Base-by-base conservation (phyloP, 2,329 filamentous ascomycete genomes). In the Pseudogymnoascus sp. region DNA sequence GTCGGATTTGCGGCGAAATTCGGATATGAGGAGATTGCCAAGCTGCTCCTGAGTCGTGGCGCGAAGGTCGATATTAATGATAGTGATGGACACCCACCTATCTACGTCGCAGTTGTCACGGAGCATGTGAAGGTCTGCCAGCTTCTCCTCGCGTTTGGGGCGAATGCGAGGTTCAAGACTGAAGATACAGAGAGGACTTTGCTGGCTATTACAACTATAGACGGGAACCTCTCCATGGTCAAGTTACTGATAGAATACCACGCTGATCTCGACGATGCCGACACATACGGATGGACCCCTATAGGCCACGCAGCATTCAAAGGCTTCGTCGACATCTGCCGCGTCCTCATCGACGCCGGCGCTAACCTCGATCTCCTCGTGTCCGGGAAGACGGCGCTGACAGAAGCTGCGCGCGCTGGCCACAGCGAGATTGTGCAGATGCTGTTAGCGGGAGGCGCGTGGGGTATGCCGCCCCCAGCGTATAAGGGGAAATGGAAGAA, bases 401-500 rank as follows among this genome's bases (percentile, higher is more conserved):
- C 49, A 12, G 49, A 56, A 11, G 49, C 49, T 56, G 49, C 49
- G 1, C 49, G 49, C 1, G 49, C 49, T 4, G 49, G 49, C 4
- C 49, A 56, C 5, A 28, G 23, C n/a, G 49, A 56, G 9, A 56
- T 56, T 56, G 49, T 56, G 7, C 5, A 56, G 49, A 56, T 56
- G 49, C n/a, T 56, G 49, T 11, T 56, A 7, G 28, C 28, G 49
- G 49, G 28, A 8, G 49, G 49, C 2, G 49, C 49, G 5, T 56
- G 49, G 49, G 28, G 16, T 3, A 56, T 56, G 28, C 49, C 49
- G 28, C 49, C 49, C 3, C 49, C 49, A 1, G 49, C 49, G 5
- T 56, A 56, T 56, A 56, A 56, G 49, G 49, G 49, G 49, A 56
- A 56, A 7, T 56, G 49, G 49, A 56, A 56, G 49, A 56, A 56